Evolutionary conservation across 1,284 basidiomycete species (phyloP).

Genomic region (Schizophyllum amplum): DNA sequence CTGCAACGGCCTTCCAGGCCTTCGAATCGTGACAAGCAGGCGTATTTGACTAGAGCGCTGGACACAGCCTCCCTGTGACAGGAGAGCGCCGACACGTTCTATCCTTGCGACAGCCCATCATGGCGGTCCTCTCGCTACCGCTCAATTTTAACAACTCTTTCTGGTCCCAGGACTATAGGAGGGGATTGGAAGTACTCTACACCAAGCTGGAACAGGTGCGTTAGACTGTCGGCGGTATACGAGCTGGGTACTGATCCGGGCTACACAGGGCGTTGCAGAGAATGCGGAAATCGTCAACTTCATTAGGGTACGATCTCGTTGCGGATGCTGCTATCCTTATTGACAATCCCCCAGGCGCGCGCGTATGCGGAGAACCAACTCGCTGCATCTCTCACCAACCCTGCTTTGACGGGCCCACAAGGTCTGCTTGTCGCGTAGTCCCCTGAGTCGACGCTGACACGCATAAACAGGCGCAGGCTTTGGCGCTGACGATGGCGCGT

Average conservation of each 20-base stretch:
- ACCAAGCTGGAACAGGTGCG: conserved; percentile 5
- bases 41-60: no score
- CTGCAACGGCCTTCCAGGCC: no score
- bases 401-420: conserved; percentile 39
- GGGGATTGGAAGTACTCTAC: conserved; percentile 40
- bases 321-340: conserved; percentile 7
- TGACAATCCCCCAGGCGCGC: conserved; percentile 40
- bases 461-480: conserved; percentile 54
- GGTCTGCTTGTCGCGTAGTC: conserved; percentile 26
- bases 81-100: neutral
- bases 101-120: conserved; percentile 21
- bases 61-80: no score
- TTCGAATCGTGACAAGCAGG: no score
- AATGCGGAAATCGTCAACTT: conserved; percentile 77
- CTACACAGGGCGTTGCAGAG: conserved; percentile 58
- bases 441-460: conserved; percentile 5
- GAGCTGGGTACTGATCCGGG: no score
- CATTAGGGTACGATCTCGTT: conserved; percentile 52
- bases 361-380: conserved; percentile 55
- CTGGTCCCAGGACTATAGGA: conserved; percentile 85
- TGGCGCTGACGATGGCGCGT: conserved; percentile 69
- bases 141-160: conserved; percentile 84
- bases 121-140: conserved; percentile 83
- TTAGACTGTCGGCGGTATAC: conserved; percentile 15
- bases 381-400: conserved; percentile 48